Conservation (phyloP, 2,329 filamentous ascomycete species). For the Botrytis squamosa region DNA sequence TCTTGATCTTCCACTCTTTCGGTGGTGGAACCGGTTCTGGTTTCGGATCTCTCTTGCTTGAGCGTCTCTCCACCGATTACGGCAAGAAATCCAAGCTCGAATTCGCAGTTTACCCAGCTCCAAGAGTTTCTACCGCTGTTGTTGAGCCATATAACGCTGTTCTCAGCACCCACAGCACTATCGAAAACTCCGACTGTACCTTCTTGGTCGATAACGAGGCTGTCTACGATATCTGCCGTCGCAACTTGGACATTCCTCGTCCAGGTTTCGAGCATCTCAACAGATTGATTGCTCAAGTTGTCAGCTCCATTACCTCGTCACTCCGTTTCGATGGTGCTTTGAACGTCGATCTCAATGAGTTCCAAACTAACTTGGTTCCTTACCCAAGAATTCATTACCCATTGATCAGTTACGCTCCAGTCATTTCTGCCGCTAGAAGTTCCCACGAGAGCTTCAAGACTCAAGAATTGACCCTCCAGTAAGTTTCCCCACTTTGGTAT, state of each 20-base stretch:
- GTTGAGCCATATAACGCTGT: slow-evolving; percentile 68
- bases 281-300: slow-evolving; percentile 65
- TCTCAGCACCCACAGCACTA: slow-evolving; percentile 56
- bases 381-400: slow-evolving; percentile 69
- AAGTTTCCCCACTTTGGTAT: slow-evolving; percentile 31
- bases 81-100: slow-evolving; percentile 69
- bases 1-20: slow-evolving; percentile 68
- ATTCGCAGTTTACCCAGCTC: slow-evolving; percentile 64
- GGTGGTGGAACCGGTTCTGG: slow-evolving; percentile 67
- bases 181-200: slow-evolving; percentile 66
- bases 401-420: slow-evolving; percentile 63
- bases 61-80: slow-evolving; percentile 63
- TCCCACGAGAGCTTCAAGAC: slow-evolving; percentile 67
- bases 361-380: slow-evolving; percentile 68
- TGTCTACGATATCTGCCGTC: slow-evolving; percentile 66
- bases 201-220: slow-evolving; percentile 69
- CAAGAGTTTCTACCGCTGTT: slow-evolving; percentile 63
- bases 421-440: slow-evolving; percentile 59
- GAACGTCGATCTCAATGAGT: slow-evolving; percentile 67
- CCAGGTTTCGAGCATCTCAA: slow-evolving; percentile 65
- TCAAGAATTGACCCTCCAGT: slow-evolving; percentile 63
- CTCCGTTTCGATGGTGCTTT: slow-evolving; percentile 64
- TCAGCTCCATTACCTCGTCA: slow-evolving; percentile 65
- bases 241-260: slow-evolving; percentile 62
- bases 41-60: slow-evolving; percentile 63